phyloP scores from a whole-genome alignment of 768 basidiomycete genomes.

The Boletus patriciae region DNA sequence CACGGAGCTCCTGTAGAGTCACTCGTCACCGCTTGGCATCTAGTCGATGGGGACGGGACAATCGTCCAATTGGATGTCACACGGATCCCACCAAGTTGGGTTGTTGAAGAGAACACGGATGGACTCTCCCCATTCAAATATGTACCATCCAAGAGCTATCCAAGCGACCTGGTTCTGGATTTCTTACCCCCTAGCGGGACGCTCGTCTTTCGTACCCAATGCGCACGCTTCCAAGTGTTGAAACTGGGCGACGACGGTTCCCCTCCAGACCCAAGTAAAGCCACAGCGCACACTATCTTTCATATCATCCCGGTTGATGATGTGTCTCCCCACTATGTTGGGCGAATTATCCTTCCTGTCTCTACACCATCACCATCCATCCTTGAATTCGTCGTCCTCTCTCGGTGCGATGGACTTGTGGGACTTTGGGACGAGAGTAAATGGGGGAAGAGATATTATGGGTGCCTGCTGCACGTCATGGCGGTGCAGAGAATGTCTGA shows the following conservation, averaged over 20 bases:
- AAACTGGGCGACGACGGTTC: not conserved
- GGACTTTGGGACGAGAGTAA: constrained; percentile 14
- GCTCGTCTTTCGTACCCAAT: constrained; percentile 26
- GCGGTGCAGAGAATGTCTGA: constrained; percentile 6
- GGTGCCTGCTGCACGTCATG: constrained; percentile 22
- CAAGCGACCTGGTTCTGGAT: not conserved
- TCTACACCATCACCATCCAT: constrained; percentile 3
- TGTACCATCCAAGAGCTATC: not conserved
- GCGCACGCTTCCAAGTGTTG: constrained; percentile 9
- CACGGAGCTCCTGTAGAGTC: constrained; percentile 16
- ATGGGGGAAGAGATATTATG: constrained; percentile 14
- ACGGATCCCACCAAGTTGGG: not conserved
- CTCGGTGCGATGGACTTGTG: not conserved
- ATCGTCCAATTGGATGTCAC: constrained; percentile 15
- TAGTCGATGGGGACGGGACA: constrained; percentile 12
- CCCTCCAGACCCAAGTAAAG: not conserved
- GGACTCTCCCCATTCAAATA: constrained; percentile 2
- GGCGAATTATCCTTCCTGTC: constrained; percentile 19
- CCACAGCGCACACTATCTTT: constrained; percentile 11
- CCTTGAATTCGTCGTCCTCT: constrained; percentile 24
- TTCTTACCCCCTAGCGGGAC: constrained; percentile 14
- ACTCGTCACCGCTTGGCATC: constrained; percentile 17
- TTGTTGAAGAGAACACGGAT: not conserved
- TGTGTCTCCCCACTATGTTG: not conserved
- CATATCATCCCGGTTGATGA: constrained; percentile 2